phyloP scores from a whole-genome alignment of 768 basidiomycete genomes.

The Suillus bovinus region DNA sequence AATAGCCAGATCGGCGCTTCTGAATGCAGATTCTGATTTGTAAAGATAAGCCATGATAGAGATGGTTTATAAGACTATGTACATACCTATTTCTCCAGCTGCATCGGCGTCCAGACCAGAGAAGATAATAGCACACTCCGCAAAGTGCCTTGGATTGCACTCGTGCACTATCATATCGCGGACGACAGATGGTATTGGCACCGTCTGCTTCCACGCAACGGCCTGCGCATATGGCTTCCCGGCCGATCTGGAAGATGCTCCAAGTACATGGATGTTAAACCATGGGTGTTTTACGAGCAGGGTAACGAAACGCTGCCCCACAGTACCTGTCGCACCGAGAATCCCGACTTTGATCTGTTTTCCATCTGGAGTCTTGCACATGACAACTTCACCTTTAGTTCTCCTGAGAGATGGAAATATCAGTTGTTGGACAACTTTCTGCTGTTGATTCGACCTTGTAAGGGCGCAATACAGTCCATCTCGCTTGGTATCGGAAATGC shows the following conservation, averaged over 20 bases:
- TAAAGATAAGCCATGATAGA: conserved; percentile 7
- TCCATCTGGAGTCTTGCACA: conserved; percentile 23
- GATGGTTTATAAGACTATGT: too few relatives aligned
- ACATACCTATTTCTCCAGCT: conserved; percentile 88
- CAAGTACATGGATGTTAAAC: conserved; percentile 84
- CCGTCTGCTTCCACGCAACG: conserved; percentile 85
- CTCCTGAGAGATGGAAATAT: not conserved
- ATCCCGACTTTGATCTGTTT: conserved; percentile 60
- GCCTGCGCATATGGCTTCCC: conserved; percentile 77
- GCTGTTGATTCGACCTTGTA: not conserved
- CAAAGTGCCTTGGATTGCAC: conserved; percentile 77
- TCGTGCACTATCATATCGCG: conserved; percentile 60
- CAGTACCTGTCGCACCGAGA: conserved; percentile 89
- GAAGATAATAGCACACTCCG: conserved; percentile 84
- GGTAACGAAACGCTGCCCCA: conserved; percentile 93
- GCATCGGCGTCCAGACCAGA: conserved; percentile 95
- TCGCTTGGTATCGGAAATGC: not conserved
- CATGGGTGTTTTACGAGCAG: conserved; percentile 88
- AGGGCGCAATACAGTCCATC: not conserved
- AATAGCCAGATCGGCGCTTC: conserved; percentile 83
- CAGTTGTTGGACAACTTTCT: not conserved
- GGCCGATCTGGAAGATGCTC: conserved; percentile 86
- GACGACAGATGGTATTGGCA: conserved; percentile 68
- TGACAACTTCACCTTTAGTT: conserved; percentile 12
- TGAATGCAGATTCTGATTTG: conserved; percentile 76